These are phyloP conservation scores for Poronia punctata DNA, from an alignment of 495 filamentous ascomycete genomes.

Conservation along the genomic window DNA sequence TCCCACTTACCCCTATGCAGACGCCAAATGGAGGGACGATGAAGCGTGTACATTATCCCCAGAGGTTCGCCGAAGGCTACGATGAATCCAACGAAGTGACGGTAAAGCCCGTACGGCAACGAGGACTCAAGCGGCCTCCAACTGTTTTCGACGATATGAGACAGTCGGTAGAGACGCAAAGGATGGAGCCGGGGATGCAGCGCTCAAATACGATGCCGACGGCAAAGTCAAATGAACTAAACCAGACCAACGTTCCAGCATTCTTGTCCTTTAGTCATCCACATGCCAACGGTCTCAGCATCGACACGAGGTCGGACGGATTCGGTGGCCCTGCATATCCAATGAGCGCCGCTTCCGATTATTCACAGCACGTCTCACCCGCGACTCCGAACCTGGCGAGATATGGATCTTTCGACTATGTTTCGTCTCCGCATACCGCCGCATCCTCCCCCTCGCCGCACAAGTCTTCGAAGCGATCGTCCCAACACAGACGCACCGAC, in stretches of 20 bases:
- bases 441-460: constrained; percentile 12
- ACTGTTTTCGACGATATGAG: constrained; percentile 41
- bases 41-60: constrained; percentile 20
- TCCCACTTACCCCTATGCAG: constrained; percentile 42
- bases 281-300: constrained; percentile 43
- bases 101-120: constrained; percentile 39
- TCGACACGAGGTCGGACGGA: constrained; percentile 39
- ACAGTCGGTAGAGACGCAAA: constrained; percentile 37
- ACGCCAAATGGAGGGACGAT: constrained; percentile 35
- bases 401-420: constrained; percentile 24
- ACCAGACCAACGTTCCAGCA: constrained; percentile 44
- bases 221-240: constrained; percentile 34
- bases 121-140: constrained; percentile 12
- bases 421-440: constrained; percentile 22
- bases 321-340: constrained; percentile 16
- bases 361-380: constrained; percentile 37
- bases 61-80: constrained; percentile 42
- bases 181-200: constrained; percentile 24
- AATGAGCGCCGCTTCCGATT: constrained; percentile 15
- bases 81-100: constrained; percentile 55
- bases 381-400: constrained; percentile 26
- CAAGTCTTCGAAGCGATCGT: constrained; percentile 23
- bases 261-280: constrained; percentile 50
- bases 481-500: constrained; percentile 41
- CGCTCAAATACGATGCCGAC: constrained; percentile 35